Percentiles rank a stretch among this genome's conserved stretches.
phyloP scores from a whole-genome alignment of 2,329 filamentous ascomycete genomes.

The Phyllachora maydis region DNA sequence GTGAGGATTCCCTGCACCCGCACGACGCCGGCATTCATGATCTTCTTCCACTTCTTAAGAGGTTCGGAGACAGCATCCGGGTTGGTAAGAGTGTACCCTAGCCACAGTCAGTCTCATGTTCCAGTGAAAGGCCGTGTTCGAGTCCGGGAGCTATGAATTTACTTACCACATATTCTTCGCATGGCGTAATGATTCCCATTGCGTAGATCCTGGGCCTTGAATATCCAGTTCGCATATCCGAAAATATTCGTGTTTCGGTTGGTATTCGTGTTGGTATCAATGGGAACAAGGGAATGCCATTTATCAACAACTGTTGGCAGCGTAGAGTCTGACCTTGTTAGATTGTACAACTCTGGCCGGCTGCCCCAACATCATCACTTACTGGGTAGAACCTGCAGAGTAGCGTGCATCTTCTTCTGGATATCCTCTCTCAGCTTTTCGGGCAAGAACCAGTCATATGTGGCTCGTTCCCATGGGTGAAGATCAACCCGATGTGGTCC shows the following conservation, averaged over 20 bases:
- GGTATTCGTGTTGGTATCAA: no score
- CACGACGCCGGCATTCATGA: constrained; percentile 66
- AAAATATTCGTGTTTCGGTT: constrained; percentile 61
- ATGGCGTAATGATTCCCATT: no score
- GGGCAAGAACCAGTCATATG: constrained; percentile 81
- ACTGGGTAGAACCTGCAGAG: constrained; percentile 68
- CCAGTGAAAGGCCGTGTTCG: no score
- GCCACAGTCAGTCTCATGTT: no score
- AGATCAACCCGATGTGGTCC: constrained; percentile 68
- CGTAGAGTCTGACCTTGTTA: constrained; percentile 15
- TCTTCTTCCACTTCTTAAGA: constrained; percentile 71
- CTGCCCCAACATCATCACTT: no score
- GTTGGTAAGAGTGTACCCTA: constrained; percentile 62
- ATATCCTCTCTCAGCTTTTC: constrained; percentile 75
- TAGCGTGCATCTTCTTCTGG: constrained; percentile 72
- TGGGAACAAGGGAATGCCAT: constrained; percentile 78
- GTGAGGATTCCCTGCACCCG: constrained; percentile 86
- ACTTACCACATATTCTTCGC: no score
- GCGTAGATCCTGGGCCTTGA: no score
- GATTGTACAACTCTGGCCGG: no score
- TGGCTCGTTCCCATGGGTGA: constrained; percentile 64
- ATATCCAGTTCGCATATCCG: constrained; percentile 79
- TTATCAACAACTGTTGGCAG: constrained; percentile 63
- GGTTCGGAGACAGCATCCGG: constrained; percentile 81
- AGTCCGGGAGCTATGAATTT: no score